Evolutionary conservation across 2,329 filamentous ascomycete species (phyloP), one percentile per base, ranked within the genome.

Genomic region (Xylariaceae sp.): DNA sequence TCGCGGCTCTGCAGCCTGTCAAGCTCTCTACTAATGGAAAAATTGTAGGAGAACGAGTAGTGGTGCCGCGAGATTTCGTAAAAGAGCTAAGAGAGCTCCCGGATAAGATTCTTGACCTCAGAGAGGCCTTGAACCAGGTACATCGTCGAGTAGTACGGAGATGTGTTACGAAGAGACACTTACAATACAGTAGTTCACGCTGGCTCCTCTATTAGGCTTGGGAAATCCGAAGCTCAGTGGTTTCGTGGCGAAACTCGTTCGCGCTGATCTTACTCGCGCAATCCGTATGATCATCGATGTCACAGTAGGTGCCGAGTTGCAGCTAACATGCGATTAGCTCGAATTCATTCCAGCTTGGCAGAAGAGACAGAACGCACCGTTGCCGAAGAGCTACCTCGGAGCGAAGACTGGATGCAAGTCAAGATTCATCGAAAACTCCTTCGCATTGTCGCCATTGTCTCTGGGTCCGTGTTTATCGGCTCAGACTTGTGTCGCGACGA

Each of bases 391-490:
- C 48, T 75, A 2, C 66, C 66, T 0, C 55, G 58, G 1, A 64
- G 62, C 34, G 49, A 59, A 16, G 67, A 69, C 36, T 76, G 70
- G 70, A 70, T 63, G 0, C 44, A 61, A 2, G 57, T 73, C 35
- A 64, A 65, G n/a, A 65, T 73, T 23, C 64, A 70, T 58, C 47
- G 60, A 8, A 64, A 60, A 7, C 55, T 77, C 5, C 61, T 74
- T 2, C 68, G 69, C 16, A 67, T 76, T 32, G 67, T 77, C 1
- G 71, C 69, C 39, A 68, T 68, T 47, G 65, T 71, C 0, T 74
- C 71, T 0, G 73, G 73, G 3, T 63, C 69, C 10, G 58, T 76
- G 22, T 76, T 76, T 41, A 63, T 76, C 22, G 74, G 73, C 5
- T 57, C 69, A 1, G 71, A 74, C 41, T 64, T 75, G 1, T 72